A percentile compares a stretch with the other conserved stretches of the same genome.
These are phyloP conservation scores for Citrus australasica DNA, from an alignment of 345 rosid species.

Conservation along the genomic window DNA sequence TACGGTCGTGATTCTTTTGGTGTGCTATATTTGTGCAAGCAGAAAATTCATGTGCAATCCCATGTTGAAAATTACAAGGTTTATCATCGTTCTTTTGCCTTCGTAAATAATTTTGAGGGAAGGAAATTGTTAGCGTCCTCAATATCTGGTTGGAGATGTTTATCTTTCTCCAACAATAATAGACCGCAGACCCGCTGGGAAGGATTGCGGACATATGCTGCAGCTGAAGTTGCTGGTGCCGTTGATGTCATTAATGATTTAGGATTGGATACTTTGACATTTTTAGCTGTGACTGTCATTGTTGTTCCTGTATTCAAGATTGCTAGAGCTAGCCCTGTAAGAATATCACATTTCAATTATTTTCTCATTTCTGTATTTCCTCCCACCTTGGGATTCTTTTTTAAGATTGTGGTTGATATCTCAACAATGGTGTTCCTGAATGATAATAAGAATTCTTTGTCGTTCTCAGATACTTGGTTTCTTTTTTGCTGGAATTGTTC, in stretches of 20 bases:
- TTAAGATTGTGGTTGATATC: not conserved
- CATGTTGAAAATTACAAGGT: slow-evolving; percentile 25
- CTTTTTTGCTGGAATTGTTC: slow-evolving; percentile 94
- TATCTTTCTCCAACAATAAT: slow-evolving; percentile 26
- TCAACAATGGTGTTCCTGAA: not conserved
- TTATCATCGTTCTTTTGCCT: slow-evolving; percentile 28
- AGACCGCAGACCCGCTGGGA: slow-evolving; percentile 24
- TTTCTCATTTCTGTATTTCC: not conserved
- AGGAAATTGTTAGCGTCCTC: slow-evolving; percentile 26
- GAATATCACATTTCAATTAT: slow-evolving; percentile 11
- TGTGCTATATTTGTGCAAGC: slow-evolving; percentile 17
- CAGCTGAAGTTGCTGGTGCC: slow-evolving; percentile 71
- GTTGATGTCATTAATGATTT: slow-evolving; percentile 92
- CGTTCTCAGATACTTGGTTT: slow-evolving; percentile 89
- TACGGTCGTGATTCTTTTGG: slow-evolving; percentile 21
- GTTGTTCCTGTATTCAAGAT: slow-evolving; percentile 87
- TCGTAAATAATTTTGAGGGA: slow-evolving; percentile 26
- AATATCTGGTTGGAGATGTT: slow-evolving; percentile 28
- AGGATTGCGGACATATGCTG: slow-evolving; percentile 41
- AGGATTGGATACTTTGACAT: slow-evolving; percentile 92
- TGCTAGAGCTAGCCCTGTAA: slow-evolving; percentile 90
- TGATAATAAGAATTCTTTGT: not conserved
- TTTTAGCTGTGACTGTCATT: slow-evolving; percentile 83
- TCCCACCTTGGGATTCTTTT: not conserved
- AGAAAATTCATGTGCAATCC: slow-evolving; percentile 16